Conservation (phyloP, 225 moss, liverwort and hornwort species). For the Neckera pumila region DNA sequence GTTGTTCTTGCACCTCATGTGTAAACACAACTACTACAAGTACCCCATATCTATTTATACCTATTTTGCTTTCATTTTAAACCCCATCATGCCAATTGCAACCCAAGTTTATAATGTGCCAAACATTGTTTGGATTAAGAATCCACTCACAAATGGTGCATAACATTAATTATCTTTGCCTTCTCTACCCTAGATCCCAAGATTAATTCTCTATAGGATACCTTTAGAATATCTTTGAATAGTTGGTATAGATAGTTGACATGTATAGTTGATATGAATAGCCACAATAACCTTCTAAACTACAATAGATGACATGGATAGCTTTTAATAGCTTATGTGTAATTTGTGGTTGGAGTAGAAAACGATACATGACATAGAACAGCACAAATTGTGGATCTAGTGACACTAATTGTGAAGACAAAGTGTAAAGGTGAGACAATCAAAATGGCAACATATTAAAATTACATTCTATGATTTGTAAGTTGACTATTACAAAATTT, state of each 20-base stretch:
- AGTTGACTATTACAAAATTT: not conserved
- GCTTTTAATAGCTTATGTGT: not conserved
- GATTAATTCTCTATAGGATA: accelerated
- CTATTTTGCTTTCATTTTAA: not conserved
- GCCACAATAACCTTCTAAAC: not conserved
- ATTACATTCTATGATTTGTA: not conserved
- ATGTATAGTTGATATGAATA: not conserved
- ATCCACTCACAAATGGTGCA: too few relatives aligned
- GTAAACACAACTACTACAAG: accelerated
- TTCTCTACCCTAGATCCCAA: not conserved
- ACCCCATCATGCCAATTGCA: not conserved
- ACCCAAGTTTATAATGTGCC: not conserved
- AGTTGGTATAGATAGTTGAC: not conserved
- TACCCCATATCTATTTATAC: not conserved
- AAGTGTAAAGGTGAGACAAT: not conserved
- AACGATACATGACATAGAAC: accelerated
- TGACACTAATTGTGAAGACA: not conserved
- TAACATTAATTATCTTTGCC: not conserved
- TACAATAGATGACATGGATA: not conserved
- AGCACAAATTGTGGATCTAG: not conserved
- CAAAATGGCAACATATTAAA: too few relatives aligned
- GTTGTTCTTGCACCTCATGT: accelerated
- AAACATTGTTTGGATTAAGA: not conserved
- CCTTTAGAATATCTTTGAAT: not conserved
- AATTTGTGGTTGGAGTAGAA: accelerated